These are phyloP conservation scores for Xanthoconium stramineum DNA, from an alignment of 768 basidiomycete species.

Conservation along the genomic window DNA sequence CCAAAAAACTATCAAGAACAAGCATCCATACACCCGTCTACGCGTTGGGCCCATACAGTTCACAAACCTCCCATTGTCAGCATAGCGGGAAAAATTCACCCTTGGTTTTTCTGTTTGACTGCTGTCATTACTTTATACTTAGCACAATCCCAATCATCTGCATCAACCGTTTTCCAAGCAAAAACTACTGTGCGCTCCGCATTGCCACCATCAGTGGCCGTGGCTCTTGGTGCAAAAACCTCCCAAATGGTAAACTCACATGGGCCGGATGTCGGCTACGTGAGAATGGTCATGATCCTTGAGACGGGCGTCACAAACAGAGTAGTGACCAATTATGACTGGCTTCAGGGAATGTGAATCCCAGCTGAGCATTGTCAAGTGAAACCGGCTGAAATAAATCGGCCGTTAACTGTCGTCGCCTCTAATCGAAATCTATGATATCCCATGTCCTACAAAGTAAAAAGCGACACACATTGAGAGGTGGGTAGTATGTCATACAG, in stretches of 20 bases:
- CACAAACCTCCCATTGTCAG: constrained; percentile 30
- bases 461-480: background rate
- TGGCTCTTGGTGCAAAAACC: no score
- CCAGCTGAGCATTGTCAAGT: no score
- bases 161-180: background rate
- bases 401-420: background rate
- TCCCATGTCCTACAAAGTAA: background rate
- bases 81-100: constrained; percentile 11
- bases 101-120: background rate
- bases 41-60: constrained; percentile 81
- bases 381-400: no score
- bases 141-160: constrained; percentile 2
- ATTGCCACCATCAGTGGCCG: background rate
- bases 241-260: no score
- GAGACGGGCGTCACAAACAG: no score
- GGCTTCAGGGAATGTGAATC: no score
- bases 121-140: background rate
- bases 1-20: constrained; percentile 88
- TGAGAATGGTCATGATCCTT: no score
- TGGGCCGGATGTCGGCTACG: no score
- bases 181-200: background rate
- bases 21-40: constrained; percentile 94
- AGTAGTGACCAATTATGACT: no score
- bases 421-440: background rate
- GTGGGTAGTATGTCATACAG: background rate